Evolutionary conservation across 345 rosid genomes (phyloP).

Genomic region (sweet orange (Citrus sinensis)): DVS_A1.0 CM039167.1:11417501-11418000

Average conservation of each 20-base stretch:
- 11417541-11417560: too few relatives aligned
- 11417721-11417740: not conserved
- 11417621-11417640: not conserved
- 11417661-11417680: too few relatives aligned
- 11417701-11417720: not conserved
- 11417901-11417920: slow-evolving; percentile 20
- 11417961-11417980: not conserved
- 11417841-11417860: slow-evolving; percentile 14
- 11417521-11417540: not conserved
- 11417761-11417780: not conserved
- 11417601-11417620: not conserved
- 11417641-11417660: not conserved
- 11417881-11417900: slow-evolving; percentile 35
- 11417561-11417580: not conserved
- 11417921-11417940: slow-evolving; percentile 5
- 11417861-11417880: not conserved
- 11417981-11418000: not conserved
- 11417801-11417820: not conserved
- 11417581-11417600: not conserved
- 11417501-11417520: not conserved
- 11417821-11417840: not conserved
- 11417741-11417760: not conserved
- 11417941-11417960: not conserved
- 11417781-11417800: not conserved
- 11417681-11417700: not conserved